Base-by-base conservation (phyloP, 805 yeast genomes). In the Zygosaccharomyces lentus region DNA sequence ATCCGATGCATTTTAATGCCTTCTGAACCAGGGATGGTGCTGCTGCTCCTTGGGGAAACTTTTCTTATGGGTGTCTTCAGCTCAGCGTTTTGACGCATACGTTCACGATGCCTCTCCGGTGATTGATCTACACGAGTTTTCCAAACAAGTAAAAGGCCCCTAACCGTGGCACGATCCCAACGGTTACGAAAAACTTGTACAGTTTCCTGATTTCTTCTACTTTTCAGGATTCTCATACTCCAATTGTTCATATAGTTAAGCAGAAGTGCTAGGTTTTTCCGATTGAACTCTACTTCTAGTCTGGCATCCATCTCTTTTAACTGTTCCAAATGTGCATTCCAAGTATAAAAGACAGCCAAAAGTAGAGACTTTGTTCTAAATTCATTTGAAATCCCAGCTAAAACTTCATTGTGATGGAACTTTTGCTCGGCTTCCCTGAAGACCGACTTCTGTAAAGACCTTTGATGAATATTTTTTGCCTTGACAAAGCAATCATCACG, bases 101-200 rank as follows among this genome's bases (percentile, higher is more conserved):
- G 29, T 10, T 43, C 31, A 21, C 27, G 29, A 9, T 35, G 40
- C 34, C 46, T 52, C 42, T 45, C 42, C 16, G 41, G 54, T 7
- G 54, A 46, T 17, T 41, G 29, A 5, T 50, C 47, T 4, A 40
- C 34, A 34, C 56, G 46, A 21, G 55, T 59, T 36, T 56, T 64
- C 75, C 75, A 71, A 15, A 71, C 44, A 5, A 55, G 32, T 16
- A 71, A 35, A 4, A 70, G 43, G 0, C 71, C 73, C 41, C 74
- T 52, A 21, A 68, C 46, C 21, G 56, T 64, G 1, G 74, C 74
- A 37, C 74, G 59, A 44, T 64, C 57, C 74, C 74, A 71, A 41
- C 75, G 56, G n/a, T 49, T 53, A 34, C 62, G 54, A 48, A 70
- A 69, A 10, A 53, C 52, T 4, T 52, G 57, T 2, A 67, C 59